Evolutionary conservation across 2,329 filamentous ascomycete species (phyloP).

Genomic region (Hymenoscyphus infarciens): DNA sequence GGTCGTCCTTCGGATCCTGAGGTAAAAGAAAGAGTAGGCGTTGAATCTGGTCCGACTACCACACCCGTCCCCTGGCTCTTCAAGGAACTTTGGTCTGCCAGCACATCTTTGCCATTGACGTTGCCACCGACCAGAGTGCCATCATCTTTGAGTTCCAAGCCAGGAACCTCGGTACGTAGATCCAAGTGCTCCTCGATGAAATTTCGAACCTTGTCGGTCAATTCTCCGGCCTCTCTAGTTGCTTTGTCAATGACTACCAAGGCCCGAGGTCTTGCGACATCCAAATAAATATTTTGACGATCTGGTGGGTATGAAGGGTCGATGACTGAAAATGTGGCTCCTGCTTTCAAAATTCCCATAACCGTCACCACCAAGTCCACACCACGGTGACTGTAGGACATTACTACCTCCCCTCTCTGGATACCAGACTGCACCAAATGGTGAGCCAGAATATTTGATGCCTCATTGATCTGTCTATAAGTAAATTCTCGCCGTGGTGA

Average conservation of each 20-base stretch:
- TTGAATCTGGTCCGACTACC: conserved; percentile 81
- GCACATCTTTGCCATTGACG: conserved; percentile 62
- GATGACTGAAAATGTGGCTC: conserved; percentile 62
- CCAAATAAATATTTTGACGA: conserved; percentile 77
- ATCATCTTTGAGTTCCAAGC: conserved; percentile 66
- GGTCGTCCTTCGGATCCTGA: conserved; percentile 73
- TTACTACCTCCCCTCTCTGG: conserved; percentile 80
- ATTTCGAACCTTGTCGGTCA: conserved; percentile 52
- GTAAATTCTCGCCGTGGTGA: conserved; percentile 66
- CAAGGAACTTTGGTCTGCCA: conserved; percentile 52
- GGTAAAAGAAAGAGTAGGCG: conserved; percentile 71
- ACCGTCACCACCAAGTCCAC: conserved; percentile 75
- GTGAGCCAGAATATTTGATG: conserved; percentile 75
- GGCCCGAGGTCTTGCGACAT: conserved; percentile 70
- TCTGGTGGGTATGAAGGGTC: conserved; percentile 81
- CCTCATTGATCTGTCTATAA: conserved; percentile 83
- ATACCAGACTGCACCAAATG: conserved; percentile 72
- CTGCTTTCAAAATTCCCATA: conserved; percentile 67
- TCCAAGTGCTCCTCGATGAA: conserved; percentile 72
- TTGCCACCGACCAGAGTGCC: conserved; percentile 69
- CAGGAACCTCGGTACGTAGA: conserved; percentile 72
- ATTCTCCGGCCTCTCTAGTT: conserved; percentile 61
- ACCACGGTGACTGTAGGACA: conserved; percentile 82
- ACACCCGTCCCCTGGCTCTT: conserved; percentile 61
- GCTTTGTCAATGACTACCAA: conserved; percentile 72